Evolutionary conservation across 2,329 filamentous ascomycete genomes (phyloP).

Genomic region (Knufia petricola): DNA sequence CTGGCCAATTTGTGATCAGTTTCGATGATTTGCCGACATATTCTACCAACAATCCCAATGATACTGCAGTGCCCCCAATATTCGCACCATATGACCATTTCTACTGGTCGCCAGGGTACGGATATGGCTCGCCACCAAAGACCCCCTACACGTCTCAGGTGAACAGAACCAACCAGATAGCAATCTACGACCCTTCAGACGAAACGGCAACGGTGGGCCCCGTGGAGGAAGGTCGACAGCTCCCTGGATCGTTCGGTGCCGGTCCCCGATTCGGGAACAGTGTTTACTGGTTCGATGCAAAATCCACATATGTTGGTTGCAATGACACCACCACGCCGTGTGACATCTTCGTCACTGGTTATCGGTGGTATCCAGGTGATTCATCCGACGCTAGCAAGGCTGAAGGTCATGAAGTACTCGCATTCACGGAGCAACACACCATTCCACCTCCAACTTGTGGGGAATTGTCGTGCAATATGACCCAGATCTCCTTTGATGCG

Average conservation of each 20-base stretch:
- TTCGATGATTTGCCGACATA: constrained; percentile 25
- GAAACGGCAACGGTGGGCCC: constrained; percentile 20
- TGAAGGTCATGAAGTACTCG: constrained; percentile 24
- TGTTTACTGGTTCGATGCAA: constrained; percentile 44
- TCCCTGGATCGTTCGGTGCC: constrained; percentile 40
- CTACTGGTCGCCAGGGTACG: constrained; percentile 42
- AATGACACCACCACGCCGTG: constrained; percentile 34
- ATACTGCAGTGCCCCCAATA: constrained; percentile 32
- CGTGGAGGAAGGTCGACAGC: constrained; percentile 25
- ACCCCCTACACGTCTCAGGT: constrained; percentile 34
- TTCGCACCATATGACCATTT: constrained; percentile 43
- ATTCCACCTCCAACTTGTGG: constrained; percentile 24
- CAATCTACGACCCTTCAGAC: constrained; percentile 36
- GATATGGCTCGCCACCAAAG: constrained; percentile 37
- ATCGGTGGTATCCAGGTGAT: constrained; percentile 31
- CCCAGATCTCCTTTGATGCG: constrained; percentile 33
- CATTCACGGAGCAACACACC: constrained; percentile 31
- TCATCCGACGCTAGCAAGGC: constrained; percentile 14
- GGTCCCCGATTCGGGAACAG: constrained; percentile 34
- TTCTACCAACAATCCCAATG: constrained; percentile 22
- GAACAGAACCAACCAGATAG: constrained; percentile 21
- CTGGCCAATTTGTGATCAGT: constrained; percentile 20
- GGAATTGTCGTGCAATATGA: constrained; percentile 32
- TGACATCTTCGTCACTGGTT: constrained; percentile 35
- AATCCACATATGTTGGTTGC: constrained; percentile 40